Conservation (phyloP, 2,329 filamentous ascomycete genomes). For the Talaromyces verruculosus region DNA sequence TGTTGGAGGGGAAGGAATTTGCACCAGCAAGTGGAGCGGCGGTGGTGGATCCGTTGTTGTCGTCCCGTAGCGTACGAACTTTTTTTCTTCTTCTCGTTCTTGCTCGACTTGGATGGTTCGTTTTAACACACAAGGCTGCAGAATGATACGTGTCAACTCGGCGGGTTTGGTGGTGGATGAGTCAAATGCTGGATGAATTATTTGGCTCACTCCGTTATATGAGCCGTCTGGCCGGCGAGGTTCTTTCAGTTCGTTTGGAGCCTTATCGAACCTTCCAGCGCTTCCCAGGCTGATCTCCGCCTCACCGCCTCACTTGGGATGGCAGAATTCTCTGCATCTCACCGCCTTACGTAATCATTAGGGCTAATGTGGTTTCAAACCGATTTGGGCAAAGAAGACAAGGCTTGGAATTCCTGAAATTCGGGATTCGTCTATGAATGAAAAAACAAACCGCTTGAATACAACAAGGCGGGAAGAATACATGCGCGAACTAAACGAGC, state of each 20-base stretch:
- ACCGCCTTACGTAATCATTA: conserved; percentile 14
- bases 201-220: background rate
- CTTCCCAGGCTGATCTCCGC: conserved; percentile 29
- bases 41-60: conserved; percentile 29
- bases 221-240: background rate
- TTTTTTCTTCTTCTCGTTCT: conserved; percentile 21
- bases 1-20: conserved; percentile 38
- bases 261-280: conserved; percentile 44
- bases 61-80: conserved; percentile 11
- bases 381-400: no score
- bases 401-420: no score
- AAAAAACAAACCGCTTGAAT: background rate
- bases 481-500: conserved; percentile 10
- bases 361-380: background rate
- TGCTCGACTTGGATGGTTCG: conserved; percentile 20
- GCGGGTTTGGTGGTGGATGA: background rate
- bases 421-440: background rate
- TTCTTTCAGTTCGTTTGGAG: conserved; percentile 3
- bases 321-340: conserved; percentile 18
- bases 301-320: conserved; percentile 16
- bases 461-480: conserved; percentile 10
- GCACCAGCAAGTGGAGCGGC: conserved; percentile 37
- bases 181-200: background rate
- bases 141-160: conserved; percentile 5
- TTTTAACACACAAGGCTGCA: background rate